Evolutionary conservation across 306 rosid genomes (phyloP).

Genomic region (Cucurbita pepo): DNA sequence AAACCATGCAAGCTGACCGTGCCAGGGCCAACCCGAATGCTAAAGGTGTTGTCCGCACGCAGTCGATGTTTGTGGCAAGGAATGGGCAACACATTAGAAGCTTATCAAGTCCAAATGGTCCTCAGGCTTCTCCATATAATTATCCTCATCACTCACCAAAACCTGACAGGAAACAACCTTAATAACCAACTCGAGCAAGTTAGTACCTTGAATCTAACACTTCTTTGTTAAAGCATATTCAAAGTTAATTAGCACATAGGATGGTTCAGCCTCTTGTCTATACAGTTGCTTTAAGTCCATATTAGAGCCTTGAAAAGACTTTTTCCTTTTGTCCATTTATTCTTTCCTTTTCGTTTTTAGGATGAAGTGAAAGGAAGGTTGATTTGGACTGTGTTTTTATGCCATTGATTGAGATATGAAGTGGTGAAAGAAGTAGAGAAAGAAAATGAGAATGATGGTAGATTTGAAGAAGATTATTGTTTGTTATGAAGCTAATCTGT

Average conservation of each 20-base stretch:
- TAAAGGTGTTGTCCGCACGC: conserved; percentile 42
- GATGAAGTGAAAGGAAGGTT: background rate
- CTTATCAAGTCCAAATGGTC: conserved; percentile 43
- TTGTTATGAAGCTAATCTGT: conserved; percentile 5
- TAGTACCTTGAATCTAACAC: conserved; percentile 4
- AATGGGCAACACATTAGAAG: conserved; percentile 66
- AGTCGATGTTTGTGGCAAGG: conserved; percentile 33
- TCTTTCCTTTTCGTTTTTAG: background rate
- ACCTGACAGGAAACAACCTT: conserved; percentile 14
- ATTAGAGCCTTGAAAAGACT: conserved; percentile 7
- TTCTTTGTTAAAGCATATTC: background rate
- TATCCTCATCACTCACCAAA: conserved; percentile 24
- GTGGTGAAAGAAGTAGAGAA: background rate
- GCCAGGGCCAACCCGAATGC: conserved; percentile 43
- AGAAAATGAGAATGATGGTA: conserved; percentile 1
- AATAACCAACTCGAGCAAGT: background rate
- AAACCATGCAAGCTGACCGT: conserved; percentile 49
- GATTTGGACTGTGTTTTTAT: background rate
- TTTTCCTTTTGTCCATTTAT: background rate
- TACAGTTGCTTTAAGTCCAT: conserved; percentile 6
- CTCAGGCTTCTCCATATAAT: conserved; percentile 49
- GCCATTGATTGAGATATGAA: background rate
- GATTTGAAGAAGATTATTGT: background rate
- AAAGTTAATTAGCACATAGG: conserved; percentile 1
- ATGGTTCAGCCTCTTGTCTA: background rate